Evolutionary conservation across 2,329 filamentous ascomycete genomes (phyloP).

Genomic region (Xylariaceae sp.): DNA sequence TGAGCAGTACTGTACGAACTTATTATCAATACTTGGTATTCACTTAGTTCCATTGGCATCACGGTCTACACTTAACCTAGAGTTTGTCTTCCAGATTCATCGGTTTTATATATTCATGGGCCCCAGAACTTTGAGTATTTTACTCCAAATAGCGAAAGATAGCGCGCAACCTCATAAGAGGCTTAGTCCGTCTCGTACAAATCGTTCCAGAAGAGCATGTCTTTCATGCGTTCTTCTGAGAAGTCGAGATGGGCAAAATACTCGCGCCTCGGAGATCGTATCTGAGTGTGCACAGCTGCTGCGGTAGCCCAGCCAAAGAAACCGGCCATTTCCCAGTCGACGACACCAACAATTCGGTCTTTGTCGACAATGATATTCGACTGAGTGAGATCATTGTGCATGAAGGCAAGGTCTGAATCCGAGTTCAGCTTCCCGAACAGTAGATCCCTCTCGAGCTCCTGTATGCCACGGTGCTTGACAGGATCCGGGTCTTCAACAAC

Average conservation of each 20-base stretch:
- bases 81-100: too few species aligned
- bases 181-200: too few species aligned
- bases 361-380: slow-evolving; percentile 20
- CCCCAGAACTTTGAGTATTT: too few species aligned
- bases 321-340: slow-evolving; percentile 20
- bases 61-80: too few species aligned
- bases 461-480: slow-evolving; percentile 3
- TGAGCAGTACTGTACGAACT: too few species aligned
- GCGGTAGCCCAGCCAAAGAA: slow-evolving; percentile 12
- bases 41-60: too few species aligned
- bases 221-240: slow-evolving; percentile 7
- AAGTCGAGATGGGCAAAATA: slow-evolving; percentile 12
- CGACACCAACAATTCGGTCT: slow-evolving; percentile 17
- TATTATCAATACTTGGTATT: too few species aligned
- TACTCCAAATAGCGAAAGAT: too few species aligned
- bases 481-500: slow-evolving; percentile 8
- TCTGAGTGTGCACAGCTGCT: slow-evolving; percentile 4
- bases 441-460: slow-evolving; percentile 6
- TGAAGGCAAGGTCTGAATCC: slow-evolving; percentile 14
- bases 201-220: slow-evolving; percentile 15
- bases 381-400: slow-evolving; percentile 17
- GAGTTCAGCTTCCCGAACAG: slow-evolving; percentile 7
- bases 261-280: slow-evolving; percentile 9
- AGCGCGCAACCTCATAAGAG: too few species aligned
- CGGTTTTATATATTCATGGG: too few species aligned